These are phyloP conservation scores for Biscogniauxia marginata DNA, from an alignment of 2,329 filamentous ascomycete genomes.

Conservation along the genomic window DNA sequence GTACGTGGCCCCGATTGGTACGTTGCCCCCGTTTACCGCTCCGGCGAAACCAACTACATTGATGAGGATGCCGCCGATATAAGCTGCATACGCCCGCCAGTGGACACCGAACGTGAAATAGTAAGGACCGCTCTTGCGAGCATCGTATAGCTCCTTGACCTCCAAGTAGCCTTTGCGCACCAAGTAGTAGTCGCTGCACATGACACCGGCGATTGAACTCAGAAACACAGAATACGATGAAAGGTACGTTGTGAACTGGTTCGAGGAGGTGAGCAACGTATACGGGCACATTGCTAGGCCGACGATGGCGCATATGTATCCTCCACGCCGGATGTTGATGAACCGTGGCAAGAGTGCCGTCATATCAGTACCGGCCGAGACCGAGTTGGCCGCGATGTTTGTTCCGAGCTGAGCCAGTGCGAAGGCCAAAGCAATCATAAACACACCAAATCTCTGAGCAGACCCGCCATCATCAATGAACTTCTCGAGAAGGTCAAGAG, in stretches of 20 bases:
- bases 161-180: constrained; percentile 81
- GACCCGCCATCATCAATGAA: constrained; percentile 70
- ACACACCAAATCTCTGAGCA: constrained; percentile 70
- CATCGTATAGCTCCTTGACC: constrained; percentile 76
- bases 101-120: constrained; percentile 72
- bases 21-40: constrained; percentile 62
- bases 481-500: constrained; percentile 61
- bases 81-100: constrained; percentile 81
- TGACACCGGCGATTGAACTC: constrained; percentile 91
- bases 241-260: constrained; percentile 88
- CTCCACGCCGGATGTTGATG: constrained; percentile 81
- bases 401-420: constrained; percentile 80
- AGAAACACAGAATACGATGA: constrained; percentile 92
- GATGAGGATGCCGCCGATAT: constrained; percentile 79
- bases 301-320: constrained; percentile 78
- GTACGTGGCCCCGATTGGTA: constrained; percentile 77
- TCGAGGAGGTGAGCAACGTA: constrained; percentile 71
- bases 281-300: constrained; percentile 86
- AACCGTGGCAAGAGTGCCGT: constrained; percentile 76
- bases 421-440: constrained; percentile 69
- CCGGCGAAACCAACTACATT: constrained; percentile 92
- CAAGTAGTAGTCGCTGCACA: constrained; percentile 83
- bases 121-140: constrained; percentile 65
- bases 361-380: constrained; percentile 81
- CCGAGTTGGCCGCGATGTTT: constrained; percentile 84